These are phyloP conservation scores for Aspergillus sclerotioniger DNA, from an alignment of 495 filamentous ascomycete genomes.

Conservation along the genomic window DNA sequence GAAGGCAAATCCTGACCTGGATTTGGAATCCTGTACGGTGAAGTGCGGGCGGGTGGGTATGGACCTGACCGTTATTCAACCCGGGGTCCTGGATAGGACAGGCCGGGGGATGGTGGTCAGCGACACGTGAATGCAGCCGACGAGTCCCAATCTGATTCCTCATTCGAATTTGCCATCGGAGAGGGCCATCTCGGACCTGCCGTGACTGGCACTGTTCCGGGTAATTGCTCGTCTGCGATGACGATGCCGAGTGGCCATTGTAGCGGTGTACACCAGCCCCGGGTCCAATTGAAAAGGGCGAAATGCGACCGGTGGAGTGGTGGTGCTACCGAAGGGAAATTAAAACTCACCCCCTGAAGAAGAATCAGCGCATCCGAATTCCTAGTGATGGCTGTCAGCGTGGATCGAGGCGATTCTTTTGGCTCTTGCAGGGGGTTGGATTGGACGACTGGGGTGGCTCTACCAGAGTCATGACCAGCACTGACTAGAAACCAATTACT, in stretches of 20 bases:
- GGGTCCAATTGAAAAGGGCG: slow-evolving; percentile 20
- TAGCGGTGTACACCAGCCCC: slow-evolving; percentile 23
- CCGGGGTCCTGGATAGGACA: slow-evolving; percentile 2
- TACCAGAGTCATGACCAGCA: not conserved
- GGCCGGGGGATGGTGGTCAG: not conserved
- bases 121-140: not conserved
- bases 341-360: not conserved
- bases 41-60: not conserved
- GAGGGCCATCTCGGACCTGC: not conserved
- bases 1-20: slow-evolving; percentile 4
- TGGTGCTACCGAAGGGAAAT: not conserved
- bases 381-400: not conserved
- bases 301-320: slow-evolving; percentile 15
- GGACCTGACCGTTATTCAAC: not conserved
- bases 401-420: not conserved
- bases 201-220: slow-evolving; percentile 6
- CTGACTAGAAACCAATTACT: not conserved
- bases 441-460: not conserved
- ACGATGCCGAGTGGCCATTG: slow-evolving; percentile 18
- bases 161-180: slow-evolving; percentile 5
- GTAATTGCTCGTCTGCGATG: slow-evolving; percentile 11
- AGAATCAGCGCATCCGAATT: not conserved
- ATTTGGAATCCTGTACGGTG: not conserved
- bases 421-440: not conserved
- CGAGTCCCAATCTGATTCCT: not conserved